These are phyloP conservation scores for Allantophomopsis lycopodina DNA, from an alignment of 2,329 filamentous ascomycete genomes.

Conservation along the genomic window DNA sequence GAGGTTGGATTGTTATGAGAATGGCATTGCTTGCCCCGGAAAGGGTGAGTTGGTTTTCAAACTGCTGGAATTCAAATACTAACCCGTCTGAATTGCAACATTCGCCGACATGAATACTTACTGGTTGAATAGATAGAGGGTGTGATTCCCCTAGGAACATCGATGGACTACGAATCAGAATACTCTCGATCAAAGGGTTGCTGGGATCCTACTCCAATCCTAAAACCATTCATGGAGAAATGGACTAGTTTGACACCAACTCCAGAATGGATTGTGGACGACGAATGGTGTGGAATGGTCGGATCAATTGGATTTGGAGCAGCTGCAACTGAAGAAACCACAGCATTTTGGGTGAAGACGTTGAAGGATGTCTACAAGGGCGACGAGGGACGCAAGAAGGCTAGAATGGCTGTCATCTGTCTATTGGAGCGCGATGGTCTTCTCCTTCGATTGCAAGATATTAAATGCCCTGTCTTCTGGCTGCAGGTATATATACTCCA, in stretches of 20 bases:
- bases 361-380: slow-evolving; percentile 31
- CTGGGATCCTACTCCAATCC: slow-evolving; percentile 32
- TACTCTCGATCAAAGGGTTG: slow-evolving; percentile 29
- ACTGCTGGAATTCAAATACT: not conserved
- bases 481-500: slow-evolving; percentile 26
- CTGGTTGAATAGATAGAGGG: slow-evolving; percentile 25
- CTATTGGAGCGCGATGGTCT: slow-evolving; percentile 32
- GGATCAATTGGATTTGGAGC: slow-evolving; percentile 28
- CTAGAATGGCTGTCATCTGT: slow-evolving; percentile 28
- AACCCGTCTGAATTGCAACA: not conserved
- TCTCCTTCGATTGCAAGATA: slow-evolving; percentile 26
- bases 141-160: slow-evolving; percentile 31
- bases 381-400: slow-evolving; percentile 32
- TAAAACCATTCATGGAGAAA: slow-evolving; percentile 26
- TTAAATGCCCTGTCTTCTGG: slow-evolving; percentile 37
- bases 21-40: slow-evolving; percentile 36
- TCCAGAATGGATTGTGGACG: slow-evolving; percentile 32
- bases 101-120: not conserved
- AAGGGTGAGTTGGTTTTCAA: slow-evolving; percentile 19
- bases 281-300: slow-evolving; percentile 32
- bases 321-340: slow-evolving; percentile 21
- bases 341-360: slow-evolving; percentile 29
- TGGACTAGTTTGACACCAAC: slow-evolving; percentile 25
- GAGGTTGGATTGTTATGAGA: slow-evolving; percentile 33
- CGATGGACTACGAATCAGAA: slow-evolving; percentile 36